Evolutionary conservation across 805 yeast species (phyloP), one percentile per base, ranked within the genome.

Genomic region (Candida awuae): DNA sequence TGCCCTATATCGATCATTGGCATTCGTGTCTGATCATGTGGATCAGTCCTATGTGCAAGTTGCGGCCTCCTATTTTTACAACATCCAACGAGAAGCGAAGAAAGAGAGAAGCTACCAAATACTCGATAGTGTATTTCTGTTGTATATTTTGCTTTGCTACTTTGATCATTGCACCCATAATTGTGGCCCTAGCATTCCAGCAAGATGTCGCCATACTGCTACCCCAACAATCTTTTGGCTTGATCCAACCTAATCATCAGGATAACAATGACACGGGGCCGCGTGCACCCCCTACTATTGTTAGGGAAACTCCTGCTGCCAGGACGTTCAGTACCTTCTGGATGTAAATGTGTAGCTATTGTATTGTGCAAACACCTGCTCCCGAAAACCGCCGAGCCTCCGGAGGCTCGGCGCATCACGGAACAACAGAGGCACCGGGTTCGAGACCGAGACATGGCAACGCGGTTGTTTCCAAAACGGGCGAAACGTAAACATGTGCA

Each of bases 191-290:
- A 39, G 32, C 44, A 43, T 38, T 41, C 14, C 41, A 37, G 20
- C 38, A 21, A 4, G 16, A 31, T 4, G 38, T 42, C 10, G 22
- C 8, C 17, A 37, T 27, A 15, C 36, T 41, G 31, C 33, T 54
- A 13, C 54, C 65, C 3, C 32, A 23, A 12, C 29, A 42, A 21
- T 48, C 45, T 12, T 45, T 35, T 35, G 73, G 73, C 3, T 48
- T 77, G 29, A 52, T 78, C 7, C 87, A 80, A 53, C 86, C 87
- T 1, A 68, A 62, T 28, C 52, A 59, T 29, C 84, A 78, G 50
- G 64, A 71, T 32, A 76, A 78, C 46, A 78, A 80, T 49, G 86
- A 80, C 51, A 80, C 86, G 0, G 86, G 85, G 0, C 62, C 51
- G 0, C 56, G 56, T 34, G 82, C 81, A 0, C 80, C 83, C 1